Evolutionary conservation across 345 rosid genomes (phyloP), one percentile per base, ranked within the genome.

Genomic region (Ailanthus altissimus): DNA sequence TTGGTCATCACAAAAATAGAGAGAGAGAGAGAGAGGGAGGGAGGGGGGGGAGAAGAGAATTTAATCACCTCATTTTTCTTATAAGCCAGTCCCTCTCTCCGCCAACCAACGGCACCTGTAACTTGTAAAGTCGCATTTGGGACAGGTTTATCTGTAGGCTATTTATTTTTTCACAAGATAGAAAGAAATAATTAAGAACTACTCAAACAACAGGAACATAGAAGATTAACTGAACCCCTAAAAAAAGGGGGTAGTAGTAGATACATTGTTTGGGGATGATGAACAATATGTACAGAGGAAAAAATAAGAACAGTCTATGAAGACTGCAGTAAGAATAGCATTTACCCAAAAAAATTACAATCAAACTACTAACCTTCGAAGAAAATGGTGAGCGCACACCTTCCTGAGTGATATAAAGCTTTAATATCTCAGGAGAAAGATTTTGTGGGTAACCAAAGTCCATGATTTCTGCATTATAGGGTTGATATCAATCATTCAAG

Each of bases 91-190:
- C 99, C 99, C 88, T 93, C 99, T 83, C 99, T 92, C 73, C 98
- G 89, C 98, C 98, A 96, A 72, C 99, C 99, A 81, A 96, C 98
- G 72, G 99, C 98, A 83, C 99, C 99, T 0, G 98, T 96, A 83
- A 93, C 99, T 96, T 96, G 99, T 81, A 93, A 86, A 38, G 99
- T 96, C 57, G 99, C 99, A 89, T 96, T 96, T 28, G 99, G 99
- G 54, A 93, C 97, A 73, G 98, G 93, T 87, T 81, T 96, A 79
- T 96, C 98, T 26, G 92, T 76, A 0, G 97, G 92, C 97, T 91
- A 74, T 82, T 82, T 11, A 66, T 54, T 65, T 71, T 50, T 71
- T 4, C 63, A 63, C 40, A 66, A 18, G 25, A 71, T 9, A 60
- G 56, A 76, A 72, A 26, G 46, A 75, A 49, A 60, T 36, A 42